These are phyloP conservation scores for Phaeosphaeria sp. DNA, from an alignment of 2,329 filamentous ascomycete genomes.

Conservation along the genomic window DNA sequence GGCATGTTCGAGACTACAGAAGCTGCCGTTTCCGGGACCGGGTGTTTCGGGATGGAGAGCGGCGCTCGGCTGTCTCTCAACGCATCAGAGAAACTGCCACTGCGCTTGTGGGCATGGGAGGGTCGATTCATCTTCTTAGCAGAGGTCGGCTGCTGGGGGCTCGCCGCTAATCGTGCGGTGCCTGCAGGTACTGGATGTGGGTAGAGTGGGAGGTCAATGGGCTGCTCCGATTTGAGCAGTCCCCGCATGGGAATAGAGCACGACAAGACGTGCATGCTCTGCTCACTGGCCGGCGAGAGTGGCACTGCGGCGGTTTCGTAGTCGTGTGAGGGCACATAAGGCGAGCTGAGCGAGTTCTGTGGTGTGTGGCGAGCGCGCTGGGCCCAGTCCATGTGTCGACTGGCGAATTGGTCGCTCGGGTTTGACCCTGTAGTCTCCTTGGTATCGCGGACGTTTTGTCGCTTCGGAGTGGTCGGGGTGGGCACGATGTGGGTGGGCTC, in stretches of 20 bases:
- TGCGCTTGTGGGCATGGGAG: slow-evolving; percentile 72
- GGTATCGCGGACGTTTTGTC: slow-evolving; percentile 28
- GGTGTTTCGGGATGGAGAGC: slow-evolving; percentile 55
- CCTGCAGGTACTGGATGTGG: slow-evolving; percentile 45
- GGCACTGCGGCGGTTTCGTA: slow-evolving; percentile 44
- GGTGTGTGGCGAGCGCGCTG: slow-evolving; percentile 44
- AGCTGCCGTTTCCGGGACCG: slow-evolving; percentile 51
- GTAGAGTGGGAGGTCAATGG: slow-evolving; percentile 48
- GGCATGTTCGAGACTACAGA: slow-evolving; percentile 71
- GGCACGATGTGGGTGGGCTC: slow-evolving; percentile 19
- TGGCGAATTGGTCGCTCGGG: slow-evolving; percentile 48
- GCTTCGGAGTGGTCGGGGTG: slow-evolving; percentile 33
- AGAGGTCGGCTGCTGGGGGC: slow-evolving; percentile 34
- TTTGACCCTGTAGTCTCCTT: slow-evolving; percentile 46
- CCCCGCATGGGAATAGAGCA: slow-evolving; percentile 64
- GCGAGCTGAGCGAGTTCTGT: slow-evolving; percentile 45
- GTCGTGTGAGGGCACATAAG: slow-evolving; percentile 42
- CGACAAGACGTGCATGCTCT: slow-evolving; percentile 64
- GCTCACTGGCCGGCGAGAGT: slow-evolving; percentile 54
- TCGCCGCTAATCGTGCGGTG: slow-evolving; percentile 36
- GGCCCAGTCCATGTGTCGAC: slow-evolving; percentile 48
- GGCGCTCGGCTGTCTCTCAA: slow-evolving; percentile 70
- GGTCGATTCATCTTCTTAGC: slow-evolving; percentile 35
- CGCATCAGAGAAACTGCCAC: slow-evolving; percentile 86
- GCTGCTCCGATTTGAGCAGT: slow-evolving; percentile 40